A percentile compares a stretch with the other conserved stretches of the same genome.
Evolutionary conservation across 1,284 basidiomycete genomes (phyloP).

Genomic region (Pterula multifida): DNA sequence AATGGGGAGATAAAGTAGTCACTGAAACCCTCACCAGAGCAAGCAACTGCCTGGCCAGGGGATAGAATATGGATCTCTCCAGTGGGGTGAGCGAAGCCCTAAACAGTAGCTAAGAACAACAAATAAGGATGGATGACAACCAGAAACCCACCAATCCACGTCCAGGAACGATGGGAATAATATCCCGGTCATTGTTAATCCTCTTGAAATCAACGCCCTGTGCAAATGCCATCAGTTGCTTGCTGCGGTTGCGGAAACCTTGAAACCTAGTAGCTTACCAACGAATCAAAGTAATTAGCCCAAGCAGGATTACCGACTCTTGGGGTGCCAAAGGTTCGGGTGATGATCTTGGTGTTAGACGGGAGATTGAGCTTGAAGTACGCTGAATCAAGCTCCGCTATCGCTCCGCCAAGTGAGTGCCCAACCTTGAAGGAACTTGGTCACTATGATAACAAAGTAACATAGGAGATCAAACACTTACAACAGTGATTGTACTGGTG

Average conservation of each 20-base stretch:
- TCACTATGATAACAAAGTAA: neutral
- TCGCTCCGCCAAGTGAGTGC: conserved; percentile 47
- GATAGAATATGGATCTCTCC: conserved; percentile 6
- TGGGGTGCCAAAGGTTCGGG: conserved; percentile 29
- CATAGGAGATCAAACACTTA: conserved; percentile 14
- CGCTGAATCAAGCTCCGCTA: conserved; percentile 40
- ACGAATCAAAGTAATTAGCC: conserved; percentile 26
- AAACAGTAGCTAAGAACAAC: neutral
- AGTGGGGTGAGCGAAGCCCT: conserved; percentile 8
- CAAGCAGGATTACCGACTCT: conserved; percentile 28
- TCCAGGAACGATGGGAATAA: conserved; percentile 36
- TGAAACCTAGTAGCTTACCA: conserved; percentile 19
- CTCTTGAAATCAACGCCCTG: conserved; percentile 31
- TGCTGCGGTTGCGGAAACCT: neutral
- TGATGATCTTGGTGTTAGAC: conserved; percentile 24
- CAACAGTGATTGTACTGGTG: conserved; percentile 22
- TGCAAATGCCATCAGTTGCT: neutral
- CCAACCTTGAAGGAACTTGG: conserved; percentile 24
- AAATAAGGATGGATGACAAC: neutral
- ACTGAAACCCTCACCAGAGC: conserved; percentile 4
- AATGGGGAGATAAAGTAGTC: neutral
- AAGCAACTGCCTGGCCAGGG: conserved; percentile 3
- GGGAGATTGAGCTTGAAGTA: conserved; percentile 36
- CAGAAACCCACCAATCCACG: conserved; percentile 13
- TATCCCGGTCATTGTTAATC: conserved; percentile 32